These are phyloP conservation scores for Deinandra increscens DNA, from an alignment of 129 eudicot genomes.

Conservation along the genomic window DNA sequence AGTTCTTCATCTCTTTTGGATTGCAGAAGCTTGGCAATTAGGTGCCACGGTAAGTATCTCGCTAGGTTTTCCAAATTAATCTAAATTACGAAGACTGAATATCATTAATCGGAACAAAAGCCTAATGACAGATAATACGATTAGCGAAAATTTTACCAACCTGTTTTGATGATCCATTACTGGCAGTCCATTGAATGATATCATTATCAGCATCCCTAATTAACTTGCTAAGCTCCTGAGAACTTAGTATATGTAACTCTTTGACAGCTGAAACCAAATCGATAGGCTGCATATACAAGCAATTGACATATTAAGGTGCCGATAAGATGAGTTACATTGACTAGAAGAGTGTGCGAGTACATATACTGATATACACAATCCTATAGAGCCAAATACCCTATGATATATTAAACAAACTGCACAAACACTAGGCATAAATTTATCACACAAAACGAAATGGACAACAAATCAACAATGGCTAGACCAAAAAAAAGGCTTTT, in stretches of 20 bases:
- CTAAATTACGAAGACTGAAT: conserved; percentile 46
- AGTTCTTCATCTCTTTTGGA: conserved; percentile 55
- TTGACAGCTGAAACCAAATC: conserved; percentile 74
- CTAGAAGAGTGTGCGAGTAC: not conserved
- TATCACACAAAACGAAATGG: conserved; percentile 10
- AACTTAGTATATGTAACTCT: conserved; percentile 57
- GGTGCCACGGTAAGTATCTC: conserved; percentile 59
- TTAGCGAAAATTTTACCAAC: conserved; percentile 34
- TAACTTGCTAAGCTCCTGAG: conserved; percentile 61
- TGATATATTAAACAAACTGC: conserved; percentile 13
- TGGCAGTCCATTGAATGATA: conserved; percentile 36
- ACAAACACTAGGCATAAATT: not conserved
- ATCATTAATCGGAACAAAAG: not conserved
- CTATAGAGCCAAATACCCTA: not conserved
- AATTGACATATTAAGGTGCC: conserved; percentile 9
- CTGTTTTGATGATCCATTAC: conserved; percentile 62
- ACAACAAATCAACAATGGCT: not conserved
- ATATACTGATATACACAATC: not conserved
- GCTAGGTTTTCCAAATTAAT: conserved; percentile 65
- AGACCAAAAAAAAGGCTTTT: not conserved
- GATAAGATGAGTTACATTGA: conserved; percentile 1
- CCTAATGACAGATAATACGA: conserved; percentile 18
- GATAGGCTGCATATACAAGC: conserved; percentile 45
- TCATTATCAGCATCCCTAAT: conserved; percentile 63
- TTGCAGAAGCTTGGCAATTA: conserved; percentile 57